A percentile compares a stretch with the other conserved stretches of the same genome.
phyloP scores from a whole-genome alignment of 345 rosid species.

The Lagerstroemia speciosa region DNA sequence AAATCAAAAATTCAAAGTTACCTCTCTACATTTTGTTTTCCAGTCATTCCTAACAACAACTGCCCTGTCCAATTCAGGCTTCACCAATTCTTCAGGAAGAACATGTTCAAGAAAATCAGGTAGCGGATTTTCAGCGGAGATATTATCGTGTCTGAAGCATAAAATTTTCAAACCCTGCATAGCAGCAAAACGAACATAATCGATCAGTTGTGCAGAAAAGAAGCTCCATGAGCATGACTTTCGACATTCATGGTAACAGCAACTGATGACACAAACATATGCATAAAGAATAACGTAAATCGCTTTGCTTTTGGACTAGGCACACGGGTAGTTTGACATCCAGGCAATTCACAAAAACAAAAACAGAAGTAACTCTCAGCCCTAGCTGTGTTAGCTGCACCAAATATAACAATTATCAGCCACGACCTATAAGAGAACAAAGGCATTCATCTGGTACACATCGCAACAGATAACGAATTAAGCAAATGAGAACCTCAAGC shows the following conservation, averaged over 20 bases:
- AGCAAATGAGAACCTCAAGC: conserved; percentile 10
- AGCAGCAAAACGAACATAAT: conserved; percentile 10
- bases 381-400: not conserved
- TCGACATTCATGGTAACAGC: not conserved
- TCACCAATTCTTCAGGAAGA: conserved; percentile 42
- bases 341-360: not conserved
- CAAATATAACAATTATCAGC: not conserved
- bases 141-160: conserved; percentile 64
- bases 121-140: conserved; percentile 34
- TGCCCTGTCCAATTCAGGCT: conserved; percentile 39
- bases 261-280: no score
- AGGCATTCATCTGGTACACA: not conserved
- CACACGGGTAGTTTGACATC: not conserved
- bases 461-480: not conserved
- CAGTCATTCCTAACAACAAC: conserved; percentile 35
- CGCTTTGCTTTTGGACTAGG: not conserved
- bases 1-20: conserved; percentile 12
- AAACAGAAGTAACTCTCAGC: not conserved
- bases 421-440: not conserved
- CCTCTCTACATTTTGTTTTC: conserved; percentile 56
- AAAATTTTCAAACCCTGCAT: conserved; percentile 76
- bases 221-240: no score
- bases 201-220: not conserved
- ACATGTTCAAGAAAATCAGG: conserved; percentile 36
- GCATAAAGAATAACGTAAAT: not conserved